Evolutionary conservation across 2,329 filamentous ascomycete genomes (phyloP).

Genomic region (Claviceps africana): DNA sequence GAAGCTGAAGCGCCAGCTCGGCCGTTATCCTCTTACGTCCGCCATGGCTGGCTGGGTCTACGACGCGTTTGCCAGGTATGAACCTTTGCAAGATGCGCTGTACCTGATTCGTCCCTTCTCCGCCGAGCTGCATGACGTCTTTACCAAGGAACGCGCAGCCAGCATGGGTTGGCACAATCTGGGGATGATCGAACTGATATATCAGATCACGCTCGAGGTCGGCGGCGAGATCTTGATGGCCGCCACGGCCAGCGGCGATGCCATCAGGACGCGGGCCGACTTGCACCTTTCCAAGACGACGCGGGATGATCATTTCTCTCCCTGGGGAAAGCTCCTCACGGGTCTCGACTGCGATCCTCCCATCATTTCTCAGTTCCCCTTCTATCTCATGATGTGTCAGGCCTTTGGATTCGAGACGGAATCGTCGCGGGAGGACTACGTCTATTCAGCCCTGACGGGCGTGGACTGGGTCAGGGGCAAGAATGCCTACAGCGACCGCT

Average conservation of each 20-base stretch:
- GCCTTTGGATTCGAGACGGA: slow-evolving; percentile 4
- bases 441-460: slow-evolving; percentile 5
- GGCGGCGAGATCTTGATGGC: slow-evolving; percentile 3
- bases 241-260: not conserved
- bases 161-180: slow-evolving; percentile 3
- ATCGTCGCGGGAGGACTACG: slow-evolving; percentile 4
- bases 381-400: slow-evolving; percentile 8
- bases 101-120: slow-evolving; percentile 1
- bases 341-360: slow-evolving; percentile 7
- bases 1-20: not conserved
- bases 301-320: slow-evolving; percentile 2
- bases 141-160: not conserved
- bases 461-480: slow-evolving; percentile 5
- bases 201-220: slow-evolving; percentile 3
- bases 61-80: not conserved
- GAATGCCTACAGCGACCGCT: slow-evolving; percentile 2
- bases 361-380: slow-evolving; percentile 7
- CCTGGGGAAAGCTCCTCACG: slow-evolving; percentile 6
- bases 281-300: slow-evolving; percentile 1
- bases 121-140: not conserved
- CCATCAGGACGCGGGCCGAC: not conserved
- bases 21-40: slow-evolving; percentile 4
- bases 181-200: slow-evolving; percentile 1
- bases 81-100: not conserved
- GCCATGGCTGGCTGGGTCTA: slow-evolving; percentile 1